A percentile compares a stretch with the other conserved stretches of the same genome.
These are phyloP conservation scores for Camelina hispida DNA, from an alignment of 345 rosid species.

Conservation along the genomic window DNA sequence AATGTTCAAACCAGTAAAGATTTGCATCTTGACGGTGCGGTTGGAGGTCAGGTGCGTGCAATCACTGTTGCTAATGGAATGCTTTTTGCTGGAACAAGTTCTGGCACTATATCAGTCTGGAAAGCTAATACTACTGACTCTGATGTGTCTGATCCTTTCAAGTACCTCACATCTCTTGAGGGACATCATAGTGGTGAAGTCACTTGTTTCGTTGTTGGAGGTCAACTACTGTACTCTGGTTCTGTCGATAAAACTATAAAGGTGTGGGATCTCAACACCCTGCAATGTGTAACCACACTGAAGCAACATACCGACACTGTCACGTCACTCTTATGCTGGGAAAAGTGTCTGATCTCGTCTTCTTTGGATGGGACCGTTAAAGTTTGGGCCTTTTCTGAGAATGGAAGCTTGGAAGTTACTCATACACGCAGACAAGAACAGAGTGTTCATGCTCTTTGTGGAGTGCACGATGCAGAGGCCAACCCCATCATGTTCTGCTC, in stretches of 20 bases:
- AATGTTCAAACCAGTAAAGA: constrained; percentile 49
- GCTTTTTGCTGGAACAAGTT: constrained; percentile 67
- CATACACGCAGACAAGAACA: constrained; percentile 46
- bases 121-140: constrained; percentile 44
- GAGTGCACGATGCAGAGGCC: constrained; percentile 48
- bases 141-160: constrained; percentile 47
- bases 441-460: constrained; percentile 51
- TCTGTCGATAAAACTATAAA: too few relatives aligned
- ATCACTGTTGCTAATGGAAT: constrained; percentile 47
- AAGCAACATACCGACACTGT: too few relatives aligned
- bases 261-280: too few relatives aligned
- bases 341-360: constrained; percentile 49
- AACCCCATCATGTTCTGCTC: constrained; percentile 58
- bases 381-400: constrained; percentile 51
- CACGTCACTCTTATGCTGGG: too few relatives aligned
- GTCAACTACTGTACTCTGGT: constrained; percentile 45
- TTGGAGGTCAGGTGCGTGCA: constrained; percentile 54
- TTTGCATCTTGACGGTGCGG: constrained; percentile 47
- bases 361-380: constrained; percentile 60
- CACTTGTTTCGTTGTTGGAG: constrained; percentile 49
- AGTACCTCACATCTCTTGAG: constrained; percentile 40
- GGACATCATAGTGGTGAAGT: constrained; percentile 51
- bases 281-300: too few relatives aligned
- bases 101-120: constrained; percentile 45
- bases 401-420: constrained; percentile 43